Base-by-base conservation (phyloP, 768 basidiomycete genomes). In the Agaricus subrufescens region DNA sequence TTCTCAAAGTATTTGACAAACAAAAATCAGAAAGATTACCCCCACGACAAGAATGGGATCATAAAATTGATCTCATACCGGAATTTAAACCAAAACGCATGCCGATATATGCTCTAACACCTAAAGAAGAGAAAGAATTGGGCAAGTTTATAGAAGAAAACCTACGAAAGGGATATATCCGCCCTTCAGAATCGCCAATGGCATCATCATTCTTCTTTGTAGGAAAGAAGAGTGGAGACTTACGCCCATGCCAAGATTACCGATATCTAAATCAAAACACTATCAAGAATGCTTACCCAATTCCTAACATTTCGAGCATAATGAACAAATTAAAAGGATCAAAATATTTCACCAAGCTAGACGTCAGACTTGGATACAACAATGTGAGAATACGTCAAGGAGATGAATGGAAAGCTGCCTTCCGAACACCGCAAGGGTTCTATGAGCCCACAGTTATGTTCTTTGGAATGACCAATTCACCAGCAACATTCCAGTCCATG, bases 301-400 rank as follows among this genome's bases (percentile, higher is more conserved):
- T 76, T 3, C 72, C 71, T 0, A 65, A 70, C 3, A 67, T 76
- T 46, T 58, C 62, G 1, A 66, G 74, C n/a, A 49, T 74, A 3
- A 54, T 75, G 15, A 46, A 54, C 44, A 46, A 51, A 38, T 29
- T 52, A 4, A 52, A 56, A 26, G 59, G 54, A 31, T 40, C 52
- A 2, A 27, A 40, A 47, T 56, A 27, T n/a, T 60, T 52, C 19
- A 52, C 54, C 23, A 56, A 56, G 37, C 31, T 59, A 23, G 49
- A 56, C 30, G 26, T 56, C 3, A 15, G 54, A 34, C 10, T 19
- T n/a, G 37, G 50, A 44, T 55, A 55, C 19, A 55, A 55, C 45
- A 55, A 55, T 37, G 38, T 55, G 15, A 26, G 30, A 7, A 55
- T 55, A 19, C 6, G 12, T 31, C 23, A 55, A 46, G 45, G 45